Evolutionary conservation across 495 filamentous ascomycete genomes (phyloP).

Genomic region (Aspergillus kassunensis): DNA sequence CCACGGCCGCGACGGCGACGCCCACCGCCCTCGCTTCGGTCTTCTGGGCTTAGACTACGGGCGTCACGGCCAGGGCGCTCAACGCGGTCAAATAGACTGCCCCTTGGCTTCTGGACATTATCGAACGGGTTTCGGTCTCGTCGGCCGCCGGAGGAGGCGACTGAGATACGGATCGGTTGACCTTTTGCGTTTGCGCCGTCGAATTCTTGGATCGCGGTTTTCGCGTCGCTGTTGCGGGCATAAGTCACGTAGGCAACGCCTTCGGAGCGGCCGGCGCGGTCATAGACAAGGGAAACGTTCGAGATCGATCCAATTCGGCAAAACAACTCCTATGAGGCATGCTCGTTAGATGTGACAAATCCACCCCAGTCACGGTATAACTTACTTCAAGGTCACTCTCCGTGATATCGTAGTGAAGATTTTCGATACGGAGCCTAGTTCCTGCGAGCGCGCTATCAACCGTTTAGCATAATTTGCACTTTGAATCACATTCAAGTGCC

Average conservation of each 20-base stretch:
- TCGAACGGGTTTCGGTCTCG: constrained; percentile 50
- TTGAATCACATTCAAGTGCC: constrained; percentile 5
- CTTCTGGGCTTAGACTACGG: constrained; percentile 40
- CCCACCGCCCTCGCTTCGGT: constrained; percentile 24
- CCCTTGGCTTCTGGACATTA: constrained; percentile 60
- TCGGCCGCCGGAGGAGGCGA: constrained; percentile 55
- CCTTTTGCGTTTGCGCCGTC: constrained; percentile 90
- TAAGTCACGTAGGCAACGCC: constrained; percentile 86
- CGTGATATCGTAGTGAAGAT: constrained; percentile 89
- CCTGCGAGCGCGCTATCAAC: constrained; percentile 41
- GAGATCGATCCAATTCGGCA: constrained; percentile 67
- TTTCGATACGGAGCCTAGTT: constrained; percentile 79
- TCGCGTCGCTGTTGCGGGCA: constrained; percentile 61
- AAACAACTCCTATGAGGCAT: constrained; percentile 65
- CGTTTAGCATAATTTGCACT: constrained; percentile 12
- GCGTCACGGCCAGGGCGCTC: constrained; percentile 39
- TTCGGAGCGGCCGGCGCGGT: constrained; percentile 85
- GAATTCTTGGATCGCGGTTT: constrained; percentile 71
- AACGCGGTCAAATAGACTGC: constrained; percentile 73
- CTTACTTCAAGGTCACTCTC: constrained; percentile 78
- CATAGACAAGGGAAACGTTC: constrained; percentile 72
- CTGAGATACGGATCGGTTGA: constrained; percentile 80
- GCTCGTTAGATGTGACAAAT: not conserved
- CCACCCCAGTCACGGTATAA: not conserved
- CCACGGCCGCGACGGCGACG: constrained; percentile 43